Conservation (phyloP, 768 basidiomycete genomes). For the Serendipita sp. region DNA sequence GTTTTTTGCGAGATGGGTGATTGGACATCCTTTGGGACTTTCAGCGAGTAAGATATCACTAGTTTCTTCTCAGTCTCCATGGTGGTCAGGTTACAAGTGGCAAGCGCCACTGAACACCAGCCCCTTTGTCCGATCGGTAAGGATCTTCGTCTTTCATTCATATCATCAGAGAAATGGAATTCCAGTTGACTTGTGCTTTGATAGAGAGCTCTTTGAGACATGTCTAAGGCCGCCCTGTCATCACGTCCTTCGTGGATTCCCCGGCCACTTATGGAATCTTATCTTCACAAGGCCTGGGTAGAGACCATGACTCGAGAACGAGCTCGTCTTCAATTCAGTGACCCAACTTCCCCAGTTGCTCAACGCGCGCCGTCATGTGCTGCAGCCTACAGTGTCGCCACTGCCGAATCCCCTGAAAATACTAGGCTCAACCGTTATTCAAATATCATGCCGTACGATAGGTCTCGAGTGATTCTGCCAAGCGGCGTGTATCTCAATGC, state of each 20-base stretch:
- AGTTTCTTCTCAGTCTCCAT: background rate
- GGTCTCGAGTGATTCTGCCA: constrained; percentile 51
- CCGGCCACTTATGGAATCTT: background rate
- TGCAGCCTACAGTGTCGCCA: background rate
- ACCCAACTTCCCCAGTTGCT: background rate
- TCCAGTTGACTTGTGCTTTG: too few species aligned
- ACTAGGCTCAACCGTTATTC: constrained; percentile 46
- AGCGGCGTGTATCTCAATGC: constrained; percentile 60
- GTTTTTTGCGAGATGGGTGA: background rate
- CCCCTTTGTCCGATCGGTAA: background rate
- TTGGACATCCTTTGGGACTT: background rate
- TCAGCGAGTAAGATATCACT: background rate
- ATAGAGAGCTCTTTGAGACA: too few species aligned
- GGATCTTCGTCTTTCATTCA: too few species aligned
- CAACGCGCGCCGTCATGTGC: background rate
- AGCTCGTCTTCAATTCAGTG: background rate
- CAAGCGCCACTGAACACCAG: background rate
- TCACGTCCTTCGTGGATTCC: background rate
- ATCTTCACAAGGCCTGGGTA: background rate
- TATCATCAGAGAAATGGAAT: too few species aligned
- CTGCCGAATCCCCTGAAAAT: constrained; percentile 23
- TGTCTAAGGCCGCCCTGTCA: background rate
- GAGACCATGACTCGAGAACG: background rate
- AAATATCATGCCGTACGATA: constrained; percentile 67
- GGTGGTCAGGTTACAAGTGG: background rate